Base-by-base conservation (phyloP, 2,329 filamentous ascomycete genomes). In the Coniella lustricola region DNA sequence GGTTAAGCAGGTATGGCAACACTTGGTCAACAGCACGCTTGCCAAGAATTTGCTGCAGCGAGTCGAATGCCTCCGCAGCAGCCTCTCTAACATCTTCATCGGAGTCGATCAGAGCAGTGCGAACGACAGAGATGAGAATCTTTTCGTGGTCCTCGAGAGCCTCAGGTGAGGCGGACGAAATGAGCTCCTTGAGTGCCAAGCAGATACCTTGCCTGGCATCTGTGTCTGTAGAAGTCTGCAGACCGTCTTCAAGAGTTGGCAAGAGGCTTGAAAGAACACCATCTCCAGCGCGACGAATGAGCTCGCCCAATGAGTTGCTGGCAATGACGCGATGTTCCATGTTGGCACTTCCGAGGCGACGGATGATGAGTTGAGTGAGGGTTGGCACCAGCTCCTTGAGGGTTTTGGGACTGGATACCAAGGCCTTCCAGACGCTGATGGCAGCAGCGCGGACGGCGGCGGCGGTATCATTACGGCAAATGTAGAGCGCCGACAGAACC, bases 311-410 rank as follows among this genome's bases (percentile, higher is more conserved):
- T 42, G 93, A 90, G 65, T 97, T 97, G 65, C 91, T 91, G 56
- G 94, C 93, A 73, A 98, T 98, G 58, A 95, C 86, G 73, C 96
- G 97, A 67, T 98, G 93, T 66, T 98, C 93, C 84, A 95, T 90
- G 62, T 96, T 97, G 39, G 90, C 86, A 65, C 90, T 97, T 54
- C 90, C 93, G 57, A 98, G 79, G 42, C 93, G 87, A 51, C 88
- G 83, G 64, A 98, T 97, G 59, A 98, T 85, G 55, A 98, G 82
- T 64, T 96, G 90, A 5, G 90, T 95, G 52, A 98, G 83, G 1
- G 90, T 96, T 38, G 93, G 91, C 40, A 96, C 85, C 60, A 98
- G 80, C 64, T 98, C 93, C 71, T 95, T 95, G 60, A 98, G 82
- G 13, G 87, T 96, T 57, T 84, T 84, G 29, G 93, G 93, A 52